These are phyloP conservation scores for Zhuliangozyma blackwelliae DNA, from an alignment of 1,139 yeast species.

Conservation along the genomic window DNA sequence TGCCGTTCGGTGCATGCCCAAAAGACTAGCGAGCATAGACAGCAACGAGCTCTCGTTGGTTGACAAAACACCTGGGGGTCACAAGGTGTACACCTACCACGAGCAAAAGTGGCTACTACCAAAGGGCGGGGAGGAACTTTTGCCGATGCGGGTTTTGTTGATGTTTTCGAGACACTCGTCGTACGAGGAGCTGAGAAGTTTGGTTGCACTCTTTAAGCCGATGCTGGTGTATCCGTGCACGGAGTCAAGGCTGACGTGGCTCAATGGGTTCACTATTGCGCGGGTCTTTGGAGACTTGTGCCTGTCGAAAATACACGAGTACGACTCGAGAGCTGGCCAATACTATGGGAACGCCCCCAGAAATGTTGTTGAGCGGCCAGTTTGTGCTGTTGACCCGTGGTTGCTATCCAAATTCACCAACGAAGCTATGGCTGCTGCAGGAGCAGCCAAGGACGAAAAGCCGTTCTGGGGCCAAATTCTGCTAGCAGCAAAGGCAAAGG, in stretches of 20 bases:
- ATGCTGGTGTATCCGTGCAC: constrained; percentile 45
- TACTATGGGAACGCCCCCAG: too few species aligned
- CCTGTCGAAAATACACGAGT: constrained; percentile 4
- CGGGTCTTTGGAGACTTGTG: constrained; percentile 44
- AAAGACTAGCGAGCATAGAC: constrained; percentile 18
- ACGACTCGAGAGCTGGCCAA: too few species aligned
- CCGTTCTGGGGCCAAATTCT: too few species aligned
- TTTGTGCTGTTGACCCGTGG: constrained; percentile 33
- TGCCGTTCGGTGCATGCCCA: constrained; percentile 25
- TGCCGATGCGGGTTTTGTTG: constrained; percentile 38
- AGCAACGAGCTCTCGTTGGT: constrained; percentile 11
- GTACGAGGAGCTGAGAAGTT: constrained; percentile 37
- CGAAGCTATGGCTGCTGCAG: constrained; percentile 21
- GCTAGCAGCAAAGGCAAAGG: too few species aligned
- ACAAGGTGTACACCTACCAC: constrained; percentile 19
- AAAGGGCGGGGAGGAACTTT: constrained; percentile 21
- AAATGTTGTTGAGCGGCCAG: constrained; percentile 16
- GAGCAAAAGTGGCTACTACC: constrained; percentile 28
- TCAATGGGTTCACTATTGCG: constrained; percentile 38
- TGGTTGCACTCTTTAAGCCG: constrained; percentile 38
- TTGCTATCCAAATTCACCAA: constrained; percentile 25
- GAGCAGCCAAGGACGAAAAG: constrained; percentile 2
- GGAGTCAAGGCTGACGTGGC: constrained; percentile 32
- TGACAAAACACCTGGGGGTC: constrained; percentile 19
- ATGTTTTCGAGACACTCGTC: constrained; percentile 57